A percentile compares a stretch with the other conserved stretches of the same genome.
phyloP scores from a whole-genome alignment of 2,329 filamentous ascomycete species.

The Botrytis sinoallii region DNA sequence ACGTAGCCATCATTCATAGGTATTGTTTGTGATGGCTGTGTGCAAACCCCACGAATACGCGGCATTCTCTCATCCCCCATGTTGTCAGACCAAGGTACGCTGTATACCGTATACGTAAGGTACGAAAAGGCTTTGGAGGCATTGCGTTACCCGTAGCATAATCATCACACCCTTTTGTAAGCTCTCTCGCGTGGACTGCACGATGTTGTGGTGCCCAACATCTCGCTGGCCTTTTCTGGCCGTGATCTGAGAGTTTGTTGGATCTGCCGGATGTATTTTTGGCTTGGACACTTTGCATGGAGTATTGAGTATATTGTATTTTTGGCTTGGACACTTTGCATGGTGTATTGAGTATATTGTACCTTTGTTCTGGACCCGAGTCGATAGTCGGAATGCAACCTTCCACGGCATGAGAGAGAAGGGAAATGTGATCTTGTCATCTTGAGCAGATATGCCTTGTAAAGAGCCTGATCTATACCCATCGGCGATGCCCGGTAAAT shows the following conservation, averaged over 20 bases:
- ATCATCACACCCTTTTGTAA: constrained; percentile 1
- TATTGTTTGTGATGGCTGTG: not conserved
- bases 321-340: constrained; percentile 3
- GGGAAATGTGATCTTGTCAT: constrained; percentile 18
- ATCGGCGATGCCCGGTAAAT: constrained; percentile 10
- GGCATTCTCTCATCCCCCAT: constrained; percentile 6
- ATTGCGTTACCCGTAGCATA: not conserved
- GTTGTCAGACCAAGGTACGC: constrained; percentile 2
- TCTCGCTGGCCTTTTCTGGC: constrained; percentile 1
- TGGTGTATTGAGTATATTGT: not conserved
- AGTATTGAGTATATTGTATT: not conserved
- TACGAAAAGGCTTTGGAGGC: constrained; percentile 10
- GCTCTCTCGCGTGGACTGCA: not conserved
- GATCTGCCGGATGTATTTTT: not conserved
- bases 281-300: not conserved
- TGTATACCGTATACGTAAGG: constrained; percentile 13
- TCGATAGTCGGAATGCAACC: constrained; percentile 3
- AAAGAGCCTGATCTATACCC: not conserved
- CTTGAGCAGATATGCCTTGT: not conserved
- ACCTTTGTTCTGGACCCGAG: constrained; percentile 9
- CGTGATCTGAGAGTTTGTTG: not conserved
- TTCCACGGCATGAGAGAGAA: constrained; percentile 1
- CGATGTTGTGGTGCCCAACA: constrained; percentile 18
- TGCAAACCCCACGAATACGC: constrained; percentile 18
- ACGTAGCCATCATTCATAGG: not conserved